Evolutionary conservation across 1,139 yeast species (phyloP), one percentile per base, ranked within the genome.

Genomic region (Suhomyces ambrosiae): DNA sequence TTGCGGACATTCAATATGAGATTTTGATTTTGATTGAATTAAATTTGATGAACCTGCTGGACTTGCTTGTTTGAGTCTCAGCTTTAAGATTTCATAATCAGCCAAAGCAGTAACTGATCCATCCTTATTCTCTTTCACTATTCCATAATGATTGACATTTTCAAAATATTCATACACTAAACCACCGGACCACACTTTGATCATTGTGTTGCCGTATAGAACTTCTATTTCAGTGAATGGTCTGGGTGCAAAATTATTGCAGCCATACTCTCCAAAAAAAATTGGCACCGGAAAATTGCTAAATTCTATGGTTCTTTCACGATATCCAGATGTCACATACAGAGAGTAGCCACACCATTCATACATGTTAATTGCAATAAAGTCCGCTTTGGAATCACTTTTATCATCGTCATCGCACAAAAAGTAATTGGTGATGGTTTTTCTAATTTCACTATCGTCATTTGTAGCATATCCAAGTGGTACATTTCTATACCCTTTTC

Each of bases 311-410:
- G 83, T 76, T 47, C 82, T 61, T 19, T 76, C 82, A 42, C 69
- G 61, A 46, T 77, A 79, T 0, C 85, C 85, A 32, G 82, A 76
- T 3, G 76, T 67, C 11, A 71, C 65, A 52, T 66, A 78, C 5
- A 78, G 67, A 1, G 84, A 79, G 45, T 76, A 73, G 0, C 85
- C 86, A 61, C 86, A 80, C 85, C 86, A 80, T 52, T 79, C 83
- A 52, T 79, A 79, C 74, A 78, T 79, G 49, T 79, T 79, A 33
- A 79, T 63, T 1, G 82, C 84, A 49, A 76, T 72, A 48, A 79
- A 79, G 49, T 79, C 85, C 12, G 43, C 41, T 12, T n/a, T 9
- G 15, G 21, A 8, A 7, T 47, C 51, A 2, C 61, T 63, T 10
- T 63, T 8, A 7, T 47, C 51, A 2, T 61, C 64, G 10, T 63